phyloP scores from a whole-genome alignment of 2,329 filamentous ascomycete species.

The Fusarium paranaense region DNA sequence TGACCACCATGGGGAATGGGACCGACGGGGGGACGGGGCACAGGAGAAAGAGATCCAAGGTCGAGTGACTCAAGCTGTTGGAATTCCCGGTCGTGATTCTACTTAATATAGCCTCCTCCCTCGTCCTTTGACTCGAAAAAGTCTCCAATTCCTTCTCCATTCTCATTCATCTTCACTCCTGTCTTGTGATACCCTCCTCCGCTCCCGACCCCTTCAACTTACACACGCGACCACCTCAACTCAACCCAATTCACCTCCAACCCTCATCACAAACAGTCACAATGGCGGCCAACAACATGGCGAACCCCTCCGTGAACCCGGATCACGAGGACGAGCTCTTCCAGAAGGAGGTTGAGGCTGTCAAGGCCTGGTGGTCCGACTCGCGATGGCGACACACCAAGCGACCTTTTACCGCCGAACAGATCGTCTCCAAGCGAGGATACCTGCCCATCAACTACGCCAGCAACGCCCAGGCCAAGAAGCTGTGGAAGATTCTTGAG shows the following conservation, averaged over 20 bases:
- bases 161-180: constrained; percentile 5
- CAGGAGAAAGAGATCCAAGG: constrained; percentile 5
- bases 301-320: constrained; percentile 66
- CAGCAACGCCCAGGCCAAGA: constrained; percentile 90
- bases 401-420: constrained; percentile 93
- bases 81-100: constrained; percentile 35
- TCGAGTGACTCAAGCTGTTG: constrained; percentile 31
- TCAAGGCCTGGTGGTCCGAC: constrained; percentile 95
- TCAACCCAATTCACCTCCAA: neutral
- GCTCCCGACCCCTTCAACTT: constrained; percentile 10
- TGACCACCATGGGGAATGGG: constrained; percentile 28
- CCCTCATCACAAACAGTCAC: constrained; percentile 5
- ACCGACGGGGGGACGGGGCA: constrained; percentile 30
- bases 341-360: constrained; percentile 83
- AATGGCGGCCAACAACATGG: constrained; percentile 74
- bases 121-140: constrained; percentile 3
- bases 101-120: constrained; percentile 42
- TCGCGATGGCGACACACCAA: constrained; percentile 93
- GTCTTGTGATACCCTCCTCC: constrained; percentile 11
- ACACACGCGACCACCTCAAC: constrained; percentile 6
- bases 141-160: constrained; percentile 2
- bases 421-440: constrained; percentile 95
- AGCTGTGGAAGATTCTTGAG: constrained; percentile 93
- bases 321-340: constrained; percentile 74
- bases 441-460: constrained; percentile 92